Evolutionary conservation across 805 yeast species (phyloP).

Genomic region (Clavispora vitiphila): DNA sequence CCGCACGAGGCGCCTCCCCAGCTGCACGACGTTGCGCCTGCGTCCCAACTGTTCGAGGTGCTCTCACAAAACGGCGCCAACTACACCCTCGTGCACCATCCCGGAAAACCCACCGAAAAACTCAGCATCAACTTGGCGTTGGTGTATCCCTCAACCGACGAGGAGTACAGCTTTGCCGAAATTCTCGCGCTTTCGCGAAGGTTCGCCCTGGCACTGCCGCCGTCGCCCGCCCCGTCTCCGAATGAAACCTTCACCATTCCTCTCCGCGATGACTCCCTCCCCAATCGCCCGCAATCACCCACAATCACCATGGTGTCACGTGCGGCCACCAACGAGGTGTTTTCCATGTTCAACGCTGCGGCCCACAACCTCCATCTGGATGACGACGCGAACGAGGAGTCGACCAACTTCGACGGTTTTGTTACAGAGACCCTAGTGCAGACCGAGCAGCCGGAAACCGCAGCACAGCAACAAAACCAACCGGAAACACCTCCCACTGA

Average conservation of each 20-base stretch:
- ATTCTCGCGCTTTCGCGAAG: conserved; percentile 40
- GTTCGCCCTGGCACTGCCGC: not conserved
- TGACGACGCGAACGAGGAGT: conserved; percentile 21
- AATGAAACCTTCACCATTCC: conserved; percentile 40
- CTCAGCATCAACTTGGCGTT: conserved; percentile 57
- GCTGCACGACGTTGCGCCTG: conserved; percentile 1
- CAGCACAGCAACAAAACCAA: no score
- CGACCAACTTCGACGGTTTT: conserved; percentile 40
- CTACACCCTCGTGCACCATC: conserved; percentile 45
- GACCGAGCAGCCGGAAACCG: no score
- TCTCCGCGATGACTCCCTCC: conserved; percentile 31
- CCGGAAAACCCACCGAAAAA: conserved; percentile 59
- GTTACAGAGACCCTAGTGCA: conserved; percentile 43
- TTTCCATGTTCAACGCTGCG: conserved; percentile 67
- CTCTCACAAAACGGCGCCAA: conserved; percentile 25
- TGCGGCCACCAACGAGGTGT: conserved; percentile 69
- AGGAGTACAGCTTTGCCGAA: conserved; percentile 63
- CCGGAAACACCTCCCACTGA: conserved; percentile 29
- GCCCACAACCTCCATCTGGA: conserved; percentile 26
- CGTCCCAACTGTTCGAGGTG: conserved; percentile 3
- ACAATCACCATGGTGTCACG: conserved; percentile 75
- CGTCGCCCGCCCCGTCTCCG: not conserved
- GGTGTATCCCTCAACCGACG: conserved; percentile 39
- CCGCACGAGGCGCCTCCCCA: not conserved
- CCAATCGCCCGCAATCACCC: conserved; percentile 51